These are phyloP conservation scores for Galerina marginata DNA, from an alignment of 768 basidiomycete species.

Conservation along the genomic window DNA sequence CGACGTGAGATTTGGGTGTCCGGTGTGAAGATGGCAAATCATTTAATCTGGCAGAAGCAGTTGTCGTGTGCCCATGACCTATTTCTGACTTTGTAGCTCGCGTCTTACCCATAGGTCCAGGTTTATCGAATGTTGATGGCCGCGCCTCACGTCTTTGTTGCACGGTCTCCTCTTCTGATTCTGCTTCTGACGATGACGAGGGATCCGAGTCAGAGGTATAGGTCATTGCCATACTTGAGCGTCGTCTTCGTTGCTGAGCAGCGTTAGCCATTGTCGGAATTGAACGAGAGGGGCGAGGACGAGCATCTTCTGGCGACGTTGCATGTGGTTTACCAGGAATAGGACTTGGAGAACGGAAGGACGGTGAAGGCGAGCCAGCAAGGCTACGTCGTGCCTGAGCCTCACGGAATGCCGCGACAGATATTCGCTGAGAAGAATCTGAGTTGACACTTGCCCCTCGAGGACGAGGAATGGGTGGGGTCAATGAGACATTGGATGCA, in stretches of 20 bases:
- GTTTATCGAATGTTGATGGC: slow-evolving; percentile 16
- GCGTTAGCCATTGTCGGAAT: slow-evolving; percentile 19
- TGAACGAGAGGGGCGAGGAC: slow-evolving; percentile 30
- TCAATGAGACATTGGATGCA: slow-evolving; percentile 34
- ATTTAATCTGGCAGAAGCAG: slow-evolving; percentile 19
- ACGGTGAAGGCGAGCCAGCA: slow-evolving; percentile 65
- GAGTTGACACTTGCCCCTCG: slow-evolving; percentile 64
- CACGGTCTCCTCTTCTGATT: slow-evolving; percentile 30
- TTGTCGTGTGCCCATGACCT: slow-evolving; percentile 38
- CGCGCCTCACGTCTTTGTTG: slow-evolving; percentile 15
- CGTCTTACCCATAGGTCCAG: slow-evolving; percentile 24
- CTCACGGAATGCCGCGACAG: slow-evolving; percentile 82
- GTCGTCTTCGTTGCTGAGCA: slow-evolving; percentile 21
- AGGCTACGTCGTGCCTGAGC: slow-evolving; percentile 70
- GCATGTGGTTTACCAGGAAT: slow-evolving; percentile 22
- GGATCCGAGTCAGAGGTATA: slow-evolving; percentile 37
- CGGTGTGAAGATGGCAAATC: slow-evolving; percentile 25
- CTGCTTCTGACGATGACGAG: slow-evolving; percentile 28
- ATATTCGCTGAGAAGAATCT: slow-evolving; percentile 75
- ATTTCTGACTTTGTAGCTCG: slow-evolving; percentile 43
- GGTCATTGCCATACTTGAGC: slow-evolving; percentile 27
- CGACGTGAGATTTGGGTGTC: slow-evolving; percentile 33
- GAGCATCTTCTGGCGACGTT: slow-evolving; percentile 25
- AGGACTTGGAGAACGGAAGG: slow-evolving; percentile 47
- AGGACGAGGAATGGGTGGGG: slow-evolving; percentile 52